These are phyloP conservation scores for Juglanconis sp. DNA, from an alignment of 2,329 filamentous ascomycete species.

Conservation along the genomic window DNA sequence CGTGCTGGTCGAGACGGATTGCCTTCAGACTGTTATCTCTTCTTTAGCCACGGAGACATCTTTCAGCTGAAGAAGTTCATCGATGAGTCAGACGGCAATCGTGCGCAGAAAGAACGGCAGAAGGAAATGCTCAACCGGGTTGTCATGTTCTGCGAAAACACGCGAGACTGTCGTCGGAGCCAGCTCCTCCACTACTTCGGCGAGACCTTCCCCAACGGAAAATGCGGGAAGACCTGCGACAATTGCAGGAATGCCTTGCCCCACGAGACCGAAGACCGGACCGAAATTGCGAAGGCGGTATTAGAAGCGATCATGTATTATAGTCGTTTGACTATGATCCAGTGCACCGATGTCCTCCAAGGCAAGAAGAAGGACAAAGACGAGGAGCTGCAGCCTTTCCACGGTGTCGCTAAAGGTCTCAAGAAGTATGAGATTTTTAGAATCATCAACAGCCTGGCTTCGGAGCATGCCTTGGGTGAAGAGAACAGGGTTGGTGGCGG, in stretches of 20 bases:
- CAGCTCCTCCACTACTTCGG: constrained; percentile 94
- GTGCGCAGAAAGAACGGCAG: constrained; percentile 80
- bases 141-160: constrained; percentile 85
- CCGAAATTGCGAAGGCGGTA: constrained; percentile 67
- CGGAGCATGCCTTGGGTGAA: constrained; percentile 71
- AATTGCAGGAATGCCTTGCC: constrained; percentile 75
- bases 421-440: constrained; percentile 76
- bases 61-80: constrained; percentile 76
- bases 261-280: constrained; percentile 75
- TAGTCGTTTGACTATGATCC: constrained; percentile 66
- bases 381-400: constrained; percentile 46
- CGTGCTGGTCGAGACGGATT: constrained; percentile 89
- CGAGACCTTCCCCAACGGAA: constrained; percentile 69
- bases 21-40: constrained; percentile 84
- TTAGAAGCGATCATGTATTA: constrained; percentile 63
- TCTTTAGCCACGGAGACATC: constrained; percentile 78
- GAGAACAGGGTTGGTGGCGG: constrained; percentile 49
- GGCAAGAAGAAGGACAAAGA: constrained; percentile 63
- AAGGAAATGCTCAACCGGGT: constrained; percentile 82
- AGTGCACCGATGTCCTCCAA: constrained; percentile 81
- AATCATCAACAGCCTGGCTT: constrained; percentile 73
- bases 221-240: constrained; percentile 78
- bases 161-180: constrained; percentile 78
- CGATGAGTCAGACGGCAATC: constrained; percentile 69
- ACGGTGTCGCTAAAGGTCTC: constrained; percentile 66